Conservation (phyloP, 345 rosid genomes). For the Noccaea bulbosa region DNA sequence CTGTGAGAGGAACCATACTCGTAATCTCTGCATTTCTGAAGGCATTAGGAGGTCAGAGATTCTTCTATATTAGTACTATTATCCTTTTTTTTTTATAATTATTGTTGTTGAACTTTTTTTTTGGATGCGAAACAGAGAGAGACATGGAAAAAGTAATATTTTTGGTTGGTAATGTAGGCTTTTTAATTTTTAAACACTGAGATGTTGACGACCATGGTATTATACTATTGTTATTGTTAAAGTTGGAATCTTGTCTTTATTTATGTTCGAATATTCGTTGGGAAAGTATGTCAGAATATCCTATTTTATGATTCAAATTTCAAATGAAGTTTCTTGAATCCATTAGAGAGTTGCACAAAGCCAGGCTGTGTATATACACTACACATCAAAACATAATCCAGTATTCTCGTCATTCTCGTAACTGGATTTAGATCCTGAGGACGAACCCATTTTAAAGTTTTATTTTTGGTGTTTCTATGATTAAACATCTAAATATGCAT, state of each 20-base stretch:
- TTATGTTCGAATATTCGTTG: constrained; percentile 18
- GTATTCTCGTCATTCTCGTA: background rate
- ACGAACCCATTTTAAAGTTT: too few species aligned
- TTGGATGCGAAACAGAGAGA: constrained; percentile 9
- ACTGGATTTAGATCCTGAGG: background rate
- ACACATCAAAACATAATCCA: too few species aligned
- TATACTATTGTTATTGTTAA: constrained; percentile 9
- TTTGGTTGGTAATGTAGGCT: constrained; percentile 36
- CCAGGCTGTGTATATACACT: background rate
- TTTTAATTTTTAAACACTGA: constrained; percentile 1
- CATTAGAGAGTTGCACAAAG: background rate
- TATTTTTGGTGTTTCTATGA: too few species aligned
- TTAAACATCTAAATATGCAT: too few species aligned
- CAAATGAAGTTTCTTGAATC: background rate
- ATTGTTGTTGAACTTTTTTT: constrained; percentile 24
- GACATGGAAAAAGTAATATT: constrained; percentile 20
- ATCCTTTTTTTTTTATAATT: background rate
- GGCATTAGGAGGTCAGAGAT: constrained; percentile 34
- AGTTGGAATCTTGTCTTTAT: background rate
- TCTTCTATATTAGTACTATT: constrained; percentile 31
- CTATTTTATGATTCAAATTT: background rate
- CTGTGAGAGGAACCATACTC: constrained; percentile 28
- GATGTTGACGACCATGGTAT: constrained; percentile 36
- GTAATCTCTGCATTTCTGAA: constrained; percentile 34
- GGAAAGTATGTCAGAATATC: constrained; percentile 3